Percentiles rank a stretch among this genome's conserved stretches.
These are phyloP conservation scores for Metschnikowia koreensis DNA, from an alignment of 805 yeast species.

Conservation along the genomic window DNA sequence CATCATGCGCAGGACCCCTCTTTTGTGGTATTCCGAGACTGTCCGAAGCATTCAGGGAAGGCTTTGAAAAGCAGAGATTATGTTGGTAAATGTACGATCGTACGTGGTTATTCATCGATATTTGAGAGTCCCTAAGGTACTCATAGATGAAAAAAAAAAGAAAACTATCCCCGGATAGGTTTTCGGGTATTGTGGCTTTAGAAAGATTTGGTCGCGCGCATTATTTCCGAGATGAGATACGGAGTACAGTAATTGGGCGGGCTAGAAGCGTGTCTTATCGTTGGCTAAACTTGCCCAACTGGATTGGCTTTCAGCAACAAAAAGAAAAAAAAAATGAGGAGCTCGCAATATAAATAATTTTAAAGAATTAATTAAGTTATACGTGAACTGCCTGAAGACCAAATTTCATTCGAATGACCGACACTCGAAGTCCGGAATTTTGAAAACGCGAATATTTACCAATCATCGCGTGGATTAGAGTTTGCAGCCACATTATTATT, in stretches of 20 bases:
- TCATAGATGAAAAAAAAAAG: background rate
- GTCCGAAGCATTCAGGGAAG: background rate
- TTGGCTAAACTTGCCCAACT: too few relatives aligned
- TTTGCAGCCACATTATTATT: too few relatives aligned
- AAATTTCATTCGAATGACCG: too few relatives aligned
- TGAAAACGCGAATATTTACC: too few relatives aligned
- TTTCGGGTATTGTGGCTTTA: background rate
- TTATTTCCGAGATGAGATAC: background rate
- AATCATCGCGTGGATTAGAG: too few relatives aligned
- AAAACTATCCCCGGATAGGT: background rate
- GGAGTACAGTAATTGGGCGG: background rate
- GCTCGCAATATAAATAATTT: too few relatives aligned
- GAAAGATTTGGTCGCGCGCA: background rate
- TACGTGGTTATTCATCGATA: slow-evolving; percentile 14
- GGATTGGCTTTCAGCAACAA: too few relatives aligned
- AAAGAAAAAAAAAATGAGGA: background rate
- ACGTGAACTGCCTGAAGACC: too few relatives aligned
- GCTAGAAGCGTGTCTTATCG: too few relatives aligned
- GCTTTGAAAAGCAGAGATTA: background rate
- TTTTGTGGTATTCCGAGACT: background rate
- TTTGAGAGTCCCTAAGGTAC: background rate
- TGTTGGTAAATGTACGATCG: slow-evolving; percentile 15
- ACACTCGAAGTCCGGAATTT: too few relatives aligned
- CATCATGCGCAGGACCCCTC: background rate
- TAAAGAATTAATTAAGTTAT: too few relatives aligned